Evolutionary conservation across 2,329 filamentous ascomycete genomes (phyloP), one percentile per base, ranked within the genome.

Genomic region (Aureobasidium mangrovei): DNA sequence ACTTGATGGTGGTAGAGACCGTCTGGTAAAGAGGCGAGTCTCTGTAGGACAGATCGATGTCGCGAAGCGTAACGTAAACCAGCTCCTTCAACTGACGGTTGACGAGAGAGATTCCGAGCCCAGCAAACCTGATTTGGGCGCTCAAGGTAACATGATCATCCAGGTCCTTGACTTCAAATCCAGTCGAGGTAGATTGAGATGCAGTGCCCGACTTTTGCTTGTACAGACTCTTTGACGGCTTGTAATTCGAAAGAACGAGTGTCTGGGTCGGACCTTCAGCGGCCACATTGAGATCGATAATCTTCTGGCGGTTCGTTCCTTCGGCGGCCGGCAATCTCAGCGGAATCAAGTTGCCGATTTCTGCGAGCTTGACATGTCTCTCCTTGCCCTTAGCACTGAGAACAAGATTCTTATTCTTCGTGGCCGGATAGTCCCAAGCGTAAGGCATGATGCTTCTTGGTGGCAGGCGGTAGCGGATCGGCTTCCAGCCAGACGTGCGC

Each of bases 361-460:
- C 93, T 2, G 91, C 88, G 60, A 98, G 78, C 69, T 94, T 96
- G 67, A 98, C 86, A 65, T 96, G 89, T 31, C 93, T 80, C 66
- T 96, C 90, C 64, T 85, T 88, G 58, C 84, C 83, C 63, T 85
- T 83, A 6, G 85, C 85, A 52, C 77, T 84, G 65, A 98, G 82
- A 47, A 97, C 83, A 38, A 98, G 81, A 67, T 96, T 93, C 64
- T 93, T 95, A 72, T 88, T 86, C 72, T 95, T 96, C n/a, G 90
- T 91, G 1, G 93, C 91, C 1, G 93, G 94, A 71, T 95, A 98
- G 67, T 98, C 94, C 93, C 93, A 98, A 1, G 93, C 91, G 65
- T 98, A 98, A 0, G 94, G 93, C 93, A 98, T 98, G 69, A 98
- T 96, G 69, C 91, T 97, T 57, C 93, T 80, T 9, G 91, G 84